A percentile compares a stretch with the other conserved stretches of the same genome.
These are phyloP conservation scores for Novymonas esmeraldas DNA, from an alignment of 208 protist genomes.

Conservation along the genomic window DNA sequence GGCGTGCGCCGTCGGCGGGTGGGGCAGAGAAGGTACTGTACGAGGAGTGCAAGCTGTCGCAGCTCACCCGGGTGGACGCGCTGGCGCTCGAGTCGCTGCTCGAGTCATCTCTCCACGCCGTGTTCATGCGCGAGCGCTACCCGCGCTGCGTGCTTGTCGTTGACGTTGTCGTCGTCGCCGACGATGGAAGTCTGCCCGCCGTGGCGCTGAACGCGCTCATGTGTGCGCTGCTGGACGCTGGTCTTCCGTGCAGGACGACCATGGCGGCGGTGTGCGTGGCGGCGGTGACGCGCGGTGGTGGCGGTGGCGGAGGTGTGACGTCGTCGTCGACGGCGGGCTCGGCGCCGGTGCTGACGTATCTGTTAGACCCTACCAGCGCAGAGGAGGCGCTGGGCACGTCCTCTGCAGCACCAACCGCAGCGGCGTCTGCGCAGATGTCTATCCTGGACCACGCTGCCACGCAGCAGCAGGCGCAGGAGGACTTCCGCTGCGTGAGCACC, in stretches of 20 bases:
- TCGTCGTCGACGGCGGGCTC: too few relatives aligned
- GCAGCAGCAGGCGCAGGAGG: conserved; percentile 5
- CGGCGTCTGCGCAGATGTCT: background rate
- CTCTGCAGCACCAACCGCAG: background rate
- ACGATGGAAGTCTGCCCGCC: conserved; percentile 75
- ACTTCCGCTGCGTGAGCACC: conserved; percentile 29
- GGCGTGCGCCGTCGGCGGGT: conserved; percentile 42
- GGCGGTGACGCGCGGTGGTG: conserved; percentile 15
- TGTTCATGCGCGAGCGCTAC: conserved; percentile 60
- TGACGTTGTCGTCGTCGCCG: conserved; percentile 64
- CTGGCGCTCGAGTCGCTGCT: conserved; percentile 51
- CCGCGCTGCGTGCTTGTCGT: conserved; percentile 66
- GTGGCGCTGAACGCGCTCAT: conserved; percentile 84
- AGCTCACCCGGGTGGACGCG: conserved; percentile 41
- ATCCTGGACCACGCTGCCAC: background rate
- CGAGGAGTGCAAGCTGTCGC: conserved; percentile 38
- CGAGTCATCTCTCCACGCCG: conserved; percentile 41
- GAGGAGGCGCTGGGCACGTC: conserved; percentile 54
- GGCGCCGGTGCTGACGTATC: too few relatives aligned
- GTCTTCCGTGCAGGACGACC: conserved; percentile 82
- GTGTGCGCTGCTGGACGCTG: conserved; percentile 84
- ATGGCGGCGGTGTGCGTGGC: conserved; percentile 71
- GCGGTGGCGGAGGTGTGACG: too few relatives aligned
- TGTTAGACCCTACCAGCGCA: conserved; percentile 66
- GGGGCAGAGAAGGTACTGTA: conserved; percentile 53